Percentiles rank a stretch among this genome's conserved stretches.
phyloP scores from a whole-genome alignment of 139 green algal species.

The Coelastrella sp. region DNA sequence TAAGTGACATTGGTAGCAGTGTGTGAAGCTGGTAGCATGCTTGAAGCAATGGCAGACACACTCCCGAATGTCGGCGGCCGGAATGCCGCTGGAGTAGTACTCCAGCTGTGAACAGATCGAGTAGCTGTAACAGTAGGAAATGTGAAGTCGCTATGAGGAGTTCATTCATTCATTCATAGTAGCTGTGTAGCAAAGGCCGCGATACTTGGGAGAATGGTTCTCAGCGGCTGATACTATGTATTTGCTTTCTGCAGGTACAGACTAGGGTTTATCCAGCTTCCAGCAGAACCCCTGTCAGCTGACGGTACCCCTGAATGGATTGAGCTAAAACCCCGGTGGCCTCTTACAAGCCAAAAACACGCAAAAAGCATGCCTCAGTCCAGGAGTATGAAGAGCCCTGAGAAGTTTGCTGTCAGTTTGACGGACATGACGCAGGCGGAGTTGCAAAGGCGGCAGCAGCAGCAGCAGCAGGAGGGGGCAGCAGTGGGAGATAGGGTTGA shows the following conservation, averaged over 20 bases:
- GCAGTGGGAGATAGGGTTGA: not conserved
- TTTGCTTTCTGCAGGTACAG: slow-evolving; percentile 22
- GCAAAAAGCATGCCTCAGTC: slow-evolving; percentile 29
- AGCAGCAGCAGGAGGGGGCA: slow-evolving; percentile 16
- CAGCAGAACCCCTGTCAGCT: not conserved
- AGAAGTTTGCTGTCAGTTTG: slow-evolving; percentile 54
- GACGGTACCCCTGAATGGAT: slow-evolving; percentile 70
- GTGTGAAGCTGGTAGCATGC: too few species aligned
- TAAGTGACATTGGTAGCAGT: too few species aligned
- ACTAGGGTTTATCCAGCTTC: not conserved
- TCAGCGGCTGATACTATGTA: not conserved
- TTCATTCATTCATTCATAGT: too few species aligned
- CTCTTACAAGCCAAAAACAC: slow-evolving; percentile 78
- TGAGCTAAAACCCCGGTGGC: slow-evolving; percentile 91
- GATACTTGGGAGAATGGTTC: too few species aligned
- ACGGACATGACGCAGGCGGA: slow-evolving; percentile 59
- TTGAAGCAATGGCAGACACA: too few species aligned
- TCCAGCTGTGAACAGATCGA: too few species aligned
- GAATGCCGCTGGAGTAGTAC: too few species aligned
- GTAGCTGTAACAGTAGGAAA: too few species aligned
- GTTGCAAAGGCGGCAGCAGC: not conserved
- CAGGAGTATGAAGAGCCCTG: slow-evolving; percentile 39
- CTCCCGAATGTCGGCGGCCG: too few species aligned
- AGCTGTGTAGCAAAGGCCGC: too few species aligned
- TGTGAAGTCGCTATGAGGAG: too few species aligned